Base-by-base conservation (phyloP, 2,329 filamentous ascomycete genomes). In the Fusarium irregulare region DNA sequence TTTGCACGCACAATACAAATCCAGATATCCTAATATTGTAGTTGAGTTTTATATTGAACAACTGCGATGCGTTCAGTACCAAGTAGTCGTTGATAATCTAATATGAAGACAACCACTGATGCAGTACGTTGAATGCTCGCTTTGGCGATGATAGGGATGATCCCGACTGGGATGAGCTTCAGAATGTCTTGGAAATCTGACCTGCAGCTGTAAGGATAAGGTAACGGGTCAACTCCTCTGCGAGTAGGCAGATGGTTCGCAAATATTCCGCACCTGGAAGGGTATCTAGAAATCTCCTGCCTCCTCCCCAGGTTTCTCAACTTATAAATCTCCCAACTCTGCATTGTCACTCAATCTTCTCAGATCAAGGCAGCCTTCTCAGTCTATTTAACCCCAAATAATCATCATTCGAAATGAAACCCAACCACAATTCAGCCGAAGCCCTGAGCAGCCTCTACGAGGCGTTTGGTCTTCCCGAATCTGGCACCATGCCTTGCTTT, bases 191-290 rank as follows among this genome's bases (percentile, higher is more conserved):
- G 28, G n/a, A n/a, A 25, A 46, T 54, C 32, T 54, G 34, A 13
- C n/a, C 58, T 45, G 46, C 58, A 60, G 62, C 49, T 70, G 57
- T 50, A 47, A 13, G 21, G 56, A 64, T 40, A 37, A 37, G 18
- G 6, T 20, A 16, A 41, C 28, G 7, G 7, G 18, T 37, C 55
- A 16, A 14, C 49, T 30, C 28, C 34, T 37, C 12, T 2, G 10
- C 0, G 34, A 37, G 34, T n/a, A 37, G 34, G 34, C 18, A n/a
- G 34, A 3, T 37, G 34, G 34, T 37, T 37, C 34, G 34, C 34
- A 37, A 37, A n/a, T 37, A 37, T 37, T 37, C 34, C 34, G 34
- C 34, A n/a, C 34, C 18, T n/a, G 5, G 32, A 12, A 53, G 10
- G 42, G 13, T n/a, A 21, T 42, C 49, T 11, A 2, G 23, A 3